Evolutionary conservation across 192 early-diverging fungal genomes (phyloP), one percentile per base, ranked within the genome.

Genomic region (Backusella sp.): DNA sequence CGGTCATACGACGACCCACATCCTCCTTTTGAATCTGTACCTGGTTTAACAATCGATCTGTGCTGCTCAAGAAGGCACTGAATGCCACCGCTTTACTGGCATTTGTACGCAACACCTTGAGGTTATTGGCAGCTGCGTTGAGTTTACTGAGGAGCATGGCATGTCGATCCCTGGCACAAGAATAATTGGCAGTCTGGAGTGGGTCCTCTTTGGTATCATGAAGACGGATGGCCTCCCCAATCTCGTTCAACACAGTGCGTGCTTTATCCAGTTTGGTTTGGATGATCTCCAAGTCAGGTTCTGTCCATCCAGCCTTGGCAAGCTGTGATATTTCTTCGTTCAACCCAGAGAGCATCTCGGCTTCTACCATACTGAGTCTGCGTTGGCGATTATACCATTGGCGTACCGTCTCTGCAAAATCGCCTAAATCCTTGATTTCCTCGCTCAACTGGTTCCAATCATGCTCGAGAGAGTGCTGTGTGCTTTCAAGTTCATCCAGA

Each of bases 381-480:
- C 75, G 70, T 56, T 80, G 79, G 32, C 75, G 72, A 28, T 77
- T 49, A 32, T 77, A 80, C 79, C 79, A 80, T 30, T 77, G 75
- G 0, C 53, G 44, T 34, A 80, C 74, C 2, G 65, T 73, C 7
- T 77, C 69, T 6, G 69, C 26, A 62, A 80, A 80, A 1, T 67
- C 15, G 5, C 36, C 72, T 0, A 80, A 32, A 19, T 69, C 65
- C 0, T 77, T 46, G 19, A 80, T 68, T 19, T 73, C 69, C 7
- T 70, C 23, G 1, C 30, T 59, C n/a, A 80, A 39, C 35, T 28
- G 34, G 7, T n/a, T 32, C 79, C 79, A 80, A 35, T 80, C 75
- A 15, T 46, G 17, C 21, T 73, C 56, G 4, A 80, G 46, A 8
- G 35, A 32, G 12, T 66, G 9, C n/a, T 80, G 77, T 9, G 65